Base-by-base conservation (phyloP, 441 rosid species). In the Mallotus repandus region DNA sequence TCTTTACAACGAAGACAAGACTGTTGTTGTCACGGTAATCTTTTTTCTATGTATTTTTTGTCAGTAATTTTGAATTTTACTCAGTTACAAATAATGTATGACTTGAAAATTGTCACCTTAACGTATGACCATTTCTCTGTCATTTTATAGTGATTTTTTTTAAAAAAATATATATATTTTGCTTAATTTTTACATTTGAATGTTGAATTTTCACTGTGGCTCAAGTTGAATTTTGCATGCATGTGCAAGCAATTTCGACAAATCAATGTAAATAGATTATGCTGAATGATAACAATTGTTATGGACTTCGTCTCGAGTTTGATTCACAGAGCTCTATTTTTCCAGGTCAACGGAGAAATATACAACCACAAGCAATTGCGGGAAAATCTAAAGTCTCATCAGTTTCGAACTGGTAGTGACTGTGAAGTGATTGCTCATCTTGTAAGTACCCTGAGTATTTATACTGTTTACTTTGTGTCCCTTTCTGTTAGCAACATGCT, bases 381-480 rank as follows among this genome's bases (percentile, higher is more conserved):
- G 68, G 91, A 83, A 78, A 82, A 84, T 58, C 78, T 96, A 22
- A 89, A 78, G 78, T 79, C 92, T 77, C 98, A 94, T 76, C 63
- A 80, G 48, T 96, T 94, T 79, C 90, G 84, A 63, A 96, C 99
- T 38, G 98, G 98, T 58, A 96, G 98, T 80, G 99, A 94, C 84
- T 92, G 98, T 62, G 99, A 96, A 89, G 99, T 94, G 68, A 91
- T 96, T 86, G 97, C 98, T 55, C 98, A 96, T 78, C 97, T 94
- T 76, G 99, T 96, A 87, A 87, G 96, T 84, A 68, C 29, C 11
- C 11, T 54, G 12, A 57, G 55, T 35, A 13, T 76, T n/a, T 59
- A 21, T 45, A 32, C 22, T 25, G 19, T 32, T 60, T 25, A 19
- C 11, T 56, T 71, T 70, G 14, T 57, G 7, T 22, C 5, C 19